These are phyloP conservation scores for Globisporangium cylindrosporum DNA, from an alignment of 352 stramenopile genomes.

Conservation along the genomic window DNA sequence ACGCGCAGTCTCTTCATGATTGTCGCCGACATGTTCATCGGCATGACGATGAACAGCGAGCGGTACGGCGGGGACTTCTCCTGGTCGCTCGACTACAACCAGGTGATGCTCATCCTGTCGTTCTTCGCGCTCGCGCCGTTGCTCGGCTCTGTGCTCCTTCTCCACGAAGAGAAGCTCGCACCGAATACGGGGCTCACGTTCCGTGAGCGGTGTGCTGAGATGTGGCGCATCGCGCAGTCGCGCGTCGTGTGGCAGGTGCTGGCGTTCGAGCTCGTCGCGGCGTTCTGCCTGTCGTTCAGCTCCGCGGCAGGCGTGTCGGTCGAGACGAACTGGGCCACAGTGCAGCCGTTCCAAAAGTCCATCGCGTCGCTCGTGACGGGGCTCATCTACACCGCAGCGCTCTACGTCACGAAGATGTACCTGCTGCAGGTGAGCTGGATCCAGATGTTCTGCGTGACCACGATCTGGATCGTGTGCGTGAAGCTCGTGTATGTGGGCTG, in stretches of 20 bases:
- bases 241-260: constrained; percentile 77
- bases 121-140: constrained; percentile 37
- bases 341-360: constrained; percentile 48
- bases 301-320: constrained; percentile 48
- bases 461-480: constrained; percentile 52
- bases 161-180: constrained; percentile 49
- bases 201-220: constrained; percentile 32
- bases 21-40: constrained; percentile 52
- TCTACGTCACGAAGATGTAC: constrained; percentile 56
- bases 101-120: constrained; percentile 37
- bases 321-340: constrained; percentile 53
- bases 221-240: constrained; percentile 65
- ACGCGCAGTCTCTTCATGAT: constrained; percentile 43
- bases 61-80: constrained; percentile 38
- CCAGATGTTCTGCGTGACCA: constrained; percentile 44
- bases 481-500: constrained; percentile 39
- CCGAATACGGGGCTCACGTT: constrained; percentile 18
- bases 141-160: constrained; percentile 44
- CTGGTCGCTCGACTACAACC: constrained; percentile 43
- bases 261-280: constrained; percentile 58
- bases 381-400: constrained; percentile 50
- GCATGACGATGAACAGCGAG: constrained; percentile 38
- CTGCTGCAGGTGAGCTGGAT: constrained; percentile 55
- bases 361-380: constrained; percentile 47
- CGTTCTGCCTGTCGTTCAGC: constrained; percentile 52